Evolutionary conservation across 208 protist species (phyloP), one percentile per base, ranked within the genome.

Genomic region (Leishmania martiniquensis): DNA sequence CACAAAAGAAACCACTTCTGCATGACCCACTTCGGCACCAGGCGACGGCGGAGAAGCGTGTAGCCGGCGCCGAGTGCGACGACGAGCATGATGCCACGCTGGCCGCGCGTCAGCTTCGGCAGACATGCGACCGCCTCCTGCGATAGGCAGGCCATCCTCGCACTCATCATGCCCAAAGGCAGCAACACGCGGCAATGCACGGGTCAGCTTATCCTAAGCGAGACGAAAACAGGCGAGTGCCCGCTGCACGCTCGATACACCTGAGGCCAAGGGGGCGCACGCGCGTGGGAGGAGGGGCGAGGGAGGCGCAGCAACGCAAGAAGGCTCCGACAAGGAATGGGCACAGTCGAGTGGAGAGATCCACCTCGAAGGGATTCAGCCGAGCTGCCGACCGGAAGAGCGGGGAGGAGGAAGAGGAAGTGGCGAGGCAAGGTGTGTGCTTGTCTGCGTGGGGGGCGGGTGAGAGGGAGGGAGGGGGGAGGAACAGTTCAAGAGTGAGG

Each of bases 1-100:
- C 81, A 86, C 78, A 55, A 7, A 12, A 85, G 51, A 72, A 91
- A 91, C 87, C 87, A 91, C 49, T 52, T 75, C 29, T 75, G 83
- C 87, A 87, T 87, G 54, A 83, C 47, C 7, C 59, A 17, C 42
- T 78, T 89, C 85, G 87, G 87, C 51, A 81, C 71, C 20, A 84
- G 62, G 6, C 84, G 87, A 34, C 51, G 59, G 9, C 79, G 82
- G 1, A 91, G 83, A 6, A 90, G 73, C 9, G 69, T 22, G 69
- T 82, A 85, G 72, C 85, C 76, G 10, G 74, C 55, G 32, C 85
- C 87, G 37, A 87, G 57, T 0, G 87, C 81, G 17, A 77, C 51
- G 2, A 81, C 80, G 0, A 88, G 51, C 51, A 83, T 79, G 7
- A 77, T 49, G 39, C 84, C 80, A 1, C n/a, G 15, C 37, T 22